Conservation (phyloP, 2,329 filamentous ascomycete genomes). For the Sclerotinia nivalis region DNA sequence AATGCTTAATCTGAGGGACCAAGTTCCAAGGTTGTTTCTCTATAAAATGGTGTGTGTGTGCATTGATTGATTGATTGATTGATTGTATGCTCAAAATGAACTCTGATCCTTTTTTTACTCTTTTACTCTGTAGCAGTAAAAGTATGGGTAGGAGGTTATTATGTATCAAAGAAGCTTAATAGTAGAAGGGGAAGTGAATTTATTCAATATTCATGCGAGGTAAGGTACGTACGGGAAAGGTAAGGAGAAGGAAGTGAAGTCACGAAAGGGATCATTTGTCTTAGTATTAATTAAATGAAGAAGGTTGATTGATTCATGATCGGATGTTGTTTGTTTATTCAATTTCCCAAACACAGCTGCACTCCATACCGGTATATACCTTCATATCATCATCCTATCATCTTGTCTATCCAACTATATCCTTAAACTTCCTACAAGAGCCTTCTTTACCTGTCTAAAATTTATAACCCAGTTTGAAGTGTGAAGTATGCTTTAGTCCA, state of each 20-base stretch:
- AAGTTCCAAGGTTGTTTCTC: slow-evolving; percentile 2
- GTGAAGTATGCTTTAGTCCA: too few relatives aligned
- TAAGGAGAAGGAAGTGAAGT: neutral
- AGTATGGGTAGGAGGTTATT: neutral
- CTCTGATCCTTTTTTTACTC: too few relatives aligned
- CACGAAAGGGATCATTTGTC: neutral
- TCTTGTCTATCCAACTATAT: too few relatives aligned
- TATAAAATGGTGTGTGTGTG: neutral
- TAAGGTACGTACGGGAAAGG: neutral
- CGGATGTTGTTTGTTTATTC: slow-evolving; percentile 4
- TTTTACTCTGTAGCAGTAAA: neutral
- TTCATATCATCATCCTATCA: too few relatives aligned
- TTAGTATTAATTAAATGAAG: neutral
- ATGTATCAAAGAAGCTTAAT: slow-evolving; percentile 6
- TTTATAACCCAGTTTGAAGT: too few relatives aligned
- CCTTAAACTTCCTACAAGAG: too few relatives aligned
- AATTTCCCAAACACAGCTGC: neutral
- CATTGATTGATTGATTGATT: too few relatives aligned
- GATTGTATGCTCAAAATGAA: neutral
- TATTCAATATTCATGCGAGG: neutral
- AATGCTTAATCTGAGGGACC: neutral
- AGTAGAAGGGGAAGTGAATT: neutral
- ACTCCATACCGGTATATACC: too few relatives aligned
- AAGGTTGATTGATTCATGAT: slow-evolving; percentile 2
- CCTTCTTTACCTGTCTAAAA: too few relatives aligned